Evolutionary conservation across 768 basidiomycete species (phyloP), one percentile per base, ranked within the genome.

Genomic region (Lactarius akahatsu): DNA sequence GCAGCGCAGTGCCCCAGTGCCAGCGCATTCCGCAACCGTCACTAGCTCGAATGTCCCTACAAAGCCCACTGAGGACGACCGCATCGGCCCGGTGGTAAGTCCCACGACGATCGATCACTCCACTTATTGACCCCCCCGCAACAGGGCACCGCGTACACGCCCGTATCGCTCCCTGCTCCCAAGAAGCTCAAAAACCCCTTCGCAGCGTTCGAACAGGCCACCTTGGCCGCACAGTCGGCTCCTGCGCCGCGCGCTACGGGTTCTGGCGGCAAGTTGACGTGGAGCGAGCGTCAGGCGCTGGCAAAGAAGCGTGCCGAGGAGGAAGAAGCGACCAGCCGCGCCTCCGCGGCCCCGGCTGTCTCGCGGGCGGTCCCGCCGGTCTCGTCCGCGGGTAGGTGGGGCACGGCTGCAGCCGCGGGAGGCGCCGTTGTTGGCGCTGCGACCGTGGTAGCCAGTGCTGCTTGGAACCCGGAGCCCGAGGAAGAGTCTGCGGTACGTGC

Each of bases 231-330:
- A 30, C 70, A 74, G 43, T 34, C 76, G 20, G n/a, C 77, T n/a
- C 66, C 77, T 68, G 69, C n/a, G 70, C 72, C 9, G 69, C 64
- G 70, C 61, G 0, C 62, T 40, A 20, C 69, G 2, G 59, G 78
- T 26, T 85, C 82, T 0, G 65, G 80, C 1, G 92, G 92, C 80
- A 96, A 94, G 76, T 76, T 96, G 68, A 96, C 96, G 0, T 98
- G 96, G 96, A 90, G 85, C 65, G 91, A 98, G 75, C 83, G 96
- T 26, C 96, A 98, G 74, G 94, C 92, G 0, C 78, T 89, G n/a
- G 90, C 94, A 1, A 96, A 95, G 81, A 89, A 89, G 73, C 91
- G 93, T 71, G 80, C 83, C 18, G 91, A 88, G 70, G 93, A 91
- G 70, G 95, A 94, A 64, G 88, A 87, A 66, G 79, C 81, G 10